Base-by-base conservation (phyloP, 202 grass and related monocot species). In the Bolboschoenoplectus hybrid region DNA sequence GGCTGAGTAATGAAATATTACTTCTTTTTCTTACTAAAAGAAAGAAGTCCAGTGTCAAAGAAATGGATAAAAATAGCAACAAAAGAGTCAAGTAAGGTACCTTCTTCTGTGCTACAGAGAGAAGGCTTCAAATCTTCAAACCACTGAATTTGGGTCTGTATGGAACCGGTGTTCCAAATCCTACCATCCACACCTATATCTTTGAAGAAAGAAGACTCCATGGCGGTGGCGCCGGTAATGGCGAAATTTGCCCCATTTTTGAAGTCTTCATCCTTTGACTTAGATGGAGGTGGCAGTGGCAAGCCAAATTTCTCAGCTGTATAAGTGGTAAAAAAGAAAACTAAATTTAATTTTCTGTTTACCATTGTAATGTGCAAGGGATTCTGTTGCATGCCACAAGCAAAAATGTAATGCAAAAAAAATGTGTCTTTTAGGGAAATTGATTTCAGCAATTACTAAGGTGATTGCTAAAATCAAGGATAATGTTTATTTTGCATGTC, bases 121-220 rank as follows among this genome's bases (percentile, higher is more conserved):
- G 91, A 95, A 0, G 96, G 90, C 82, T 92, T 94, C 89, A 92
- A 89, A 34, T 81, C 20, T 89, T 98, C 87, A 51, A 98, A 94
- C 93, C 91, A 95, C 49, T 91, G 87, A 56, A 98, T 62, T 86
- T 98, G 96, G 79, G 93, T 94, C 85, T 87, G 88, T 69, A 98
- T 84, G 72, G 93, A 95, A 57, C 90, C 91, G 1, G 91, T 98
- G 85, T 91, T 93, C 91, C 93, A 98, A 38, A 95, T 91, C 47
- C 84, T 85, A 81, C 85, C 62, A 70, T 90, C 87, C 61, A 95
- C 87, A 55, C 93, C 93, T 20, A 87, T 90, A 2, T 86, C 85
- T 83, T 92, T 91, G 90, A 98, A 98, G 93, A 98, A 98, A 46
- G 90, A 84, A 34, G 86, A 91, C 50, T 94, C 96, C 55, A 95